Conservation (phyloP, 1,284 basidiomycete species). For the Cryptococcus sp. region DNA sequence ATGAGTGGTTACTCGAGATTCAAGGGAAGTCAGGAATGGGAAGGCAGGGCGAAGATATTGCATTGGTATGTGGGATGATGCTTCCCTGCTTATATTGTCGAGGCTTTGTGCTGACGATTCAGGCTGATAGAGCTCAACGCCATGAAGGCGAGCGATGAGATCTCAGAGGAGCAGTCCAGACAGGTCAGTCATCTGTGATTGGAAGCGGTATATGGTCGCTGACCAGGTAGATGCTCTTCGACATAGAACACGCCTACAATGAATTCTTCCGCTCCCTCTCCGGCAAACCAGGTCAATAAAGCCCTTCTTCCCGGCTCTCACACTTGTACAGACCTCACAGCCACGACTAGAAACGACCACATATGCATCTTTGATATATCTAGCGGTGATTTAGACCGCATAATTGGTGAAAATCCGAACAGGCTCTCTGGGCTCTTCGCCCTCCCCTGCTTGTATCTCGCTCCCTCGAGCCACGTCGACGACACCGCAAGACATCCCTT, state of each 20-base stretch:
- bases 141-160: slow-evolving; percentile 95
- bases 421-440: slow-evolving; percentile 25
- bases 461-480: neutral
- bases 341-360: too few relatives aligned
- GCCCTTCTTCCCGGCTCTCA: neutral
- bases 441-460: slow-evolving; percentile 15
- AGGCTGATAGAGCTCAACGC: slow-evolving; percentile 95
- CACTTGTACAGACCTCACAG: too few relatives aligned
- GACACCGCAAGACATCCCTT: too few relatives aligned
- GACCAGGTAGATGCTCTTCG: slow-evolving; percentile 71
- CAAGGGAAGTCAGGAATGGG: slow-evolving; percentile 88
- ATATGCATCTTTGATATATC: too few relatives aligned
- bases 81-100: neutral
- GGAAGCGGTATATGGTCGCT: neutral
- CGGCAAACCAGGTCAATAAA: slow-evolving; percentile 10
- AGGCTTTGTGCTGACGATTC: neutral
- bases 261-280: slow-evolving; percentile 85
- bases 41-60: slow-evolving; percentile 86
- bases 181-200: slow-evolving; percentile 58
- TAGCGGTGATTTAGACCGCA: too few relatives aligned
- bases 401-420: slow-evolving; percentile 10
- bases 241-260: slow-evolving; percentile 93
- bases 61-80: slow-evolving; percentile 62
- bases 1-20: slow-evolving; percentile 88
- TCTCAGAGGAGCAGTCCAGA: slow-evolving; percentile 89